phyloP scores from a whole-genome alignment of 257 asterid genomes.

The Solanum bulbocastanum region DNA sequence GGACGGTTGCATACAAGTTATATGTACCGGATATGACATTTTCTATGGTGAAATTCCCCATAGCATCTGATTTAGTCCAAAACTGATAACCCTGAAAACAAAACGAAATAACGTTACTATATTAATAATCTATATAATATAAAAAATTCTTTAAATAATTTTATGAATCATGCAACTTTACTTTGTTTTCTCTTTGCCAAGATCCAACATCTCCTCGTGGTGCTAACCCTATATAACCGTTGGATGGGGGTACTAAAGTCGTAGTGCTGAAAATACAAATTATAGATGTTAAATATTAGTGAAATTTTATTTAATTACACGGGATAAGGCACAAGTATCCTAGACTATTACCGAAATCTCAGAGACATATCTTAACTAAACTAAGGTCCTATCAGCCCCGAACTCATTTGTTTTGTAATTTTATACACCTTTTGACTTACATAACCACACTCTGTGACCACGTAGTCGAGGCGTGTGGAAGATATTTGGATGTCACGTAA shows the following conservation, averaged over 20 bases:
- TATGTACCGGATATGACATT: conserved; percentile 42
- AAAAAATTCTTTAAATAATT: background rate
- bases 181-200: conserved; percentile 71
- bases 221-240: conserved; percentile 51
- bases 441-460: too few relatives aligned
- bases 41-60: conserved; percentile 34
- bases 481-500: too few relatives aligned
- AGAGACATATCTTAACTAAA: background rate
- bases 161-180: background rate
- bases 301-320: background rate
- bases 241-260: conserved; percentile 17
- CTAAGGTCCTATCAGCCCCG: too few relatives aligned
- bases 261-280: background rate
- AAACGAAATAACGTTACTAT: background rate
- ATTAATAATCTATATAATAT: background rate
- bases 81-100: conserved; percentile 50
- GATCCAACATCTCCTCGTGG: conserved; percentile 56
- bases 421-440: too few relatives aligned
- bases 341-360: too few relatives aligned
- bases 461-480: too few relatives aligned
- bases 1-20: conserved; percentile 43
- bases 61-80: conserved; percentile 33
- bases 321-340: too few relatives aligned
- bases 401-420: too few relatives aligned
- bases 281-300: background rate